Evolutionary conservation across 306 rosid genomes (phyloP).

Genomic region (Echinosophora koreensis): DNA sequence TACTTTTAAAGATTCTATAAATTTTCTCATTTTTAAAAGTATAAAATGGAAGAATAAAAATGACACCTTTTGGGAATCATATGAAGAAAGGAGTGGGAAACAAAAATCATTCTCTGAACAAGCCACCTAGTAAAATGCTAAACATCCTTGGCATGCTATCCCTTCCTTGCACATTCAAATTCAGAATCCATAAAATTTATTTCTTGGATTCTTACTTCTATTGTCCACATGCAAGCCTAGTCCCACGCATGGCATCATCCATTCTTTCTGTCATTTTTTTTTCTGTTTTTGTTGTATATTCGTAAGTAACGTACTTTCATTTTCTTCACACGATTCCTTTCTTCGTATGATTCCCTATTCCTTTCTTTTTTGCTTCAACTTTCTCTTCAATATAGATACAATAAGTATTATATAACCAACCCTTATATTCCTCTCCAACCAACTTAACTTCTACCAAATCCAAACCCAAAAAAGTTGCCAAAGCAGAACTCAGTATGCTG

Average conservation of each 20-base stretch:
- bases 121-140: constrained; percentile 15
- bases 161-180: constrained; percentile 41
- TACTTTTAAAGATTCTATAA: no score
- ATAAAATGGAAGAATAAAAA: background rate
- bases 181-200: background rate
- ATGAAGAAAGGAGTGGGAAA: background rate
- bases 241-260: constrained; percentile 24
- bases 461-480: constrained; percentile 4
- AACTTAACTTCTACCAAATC: constrained; percentile 27
- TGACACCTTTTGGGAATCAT: background rate
- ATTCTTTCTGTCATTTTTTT: background rate
- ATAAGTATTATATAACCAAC: background rate
- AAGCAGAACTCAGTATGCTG: constrained; percentile 51
- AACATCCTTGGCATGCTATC: constrained; percentile 15
- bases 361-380: constrained; percentile 9
- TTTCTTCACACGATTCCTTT: constrained; percentile 50
- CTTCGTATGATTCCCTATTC: constrained; percentile 39
- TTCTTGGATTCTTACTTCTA: constrained; percentile 7
- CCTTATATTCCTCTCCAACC: constrained; percentile 31
- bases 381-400: constrained; percentile 5
- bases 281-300: constrained; percentile 6
- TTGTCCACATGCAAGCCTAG: constrained; percentile 1
- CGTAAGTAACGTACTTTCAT: constrained; percentile 57
- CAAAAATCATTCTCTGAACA: background rate
- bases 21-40: background rate